Evolutionary conservation across 2,329 filamentous ascomycete species (phyloP).

Genomic region (Albifimbria verrucaria): DNA sequence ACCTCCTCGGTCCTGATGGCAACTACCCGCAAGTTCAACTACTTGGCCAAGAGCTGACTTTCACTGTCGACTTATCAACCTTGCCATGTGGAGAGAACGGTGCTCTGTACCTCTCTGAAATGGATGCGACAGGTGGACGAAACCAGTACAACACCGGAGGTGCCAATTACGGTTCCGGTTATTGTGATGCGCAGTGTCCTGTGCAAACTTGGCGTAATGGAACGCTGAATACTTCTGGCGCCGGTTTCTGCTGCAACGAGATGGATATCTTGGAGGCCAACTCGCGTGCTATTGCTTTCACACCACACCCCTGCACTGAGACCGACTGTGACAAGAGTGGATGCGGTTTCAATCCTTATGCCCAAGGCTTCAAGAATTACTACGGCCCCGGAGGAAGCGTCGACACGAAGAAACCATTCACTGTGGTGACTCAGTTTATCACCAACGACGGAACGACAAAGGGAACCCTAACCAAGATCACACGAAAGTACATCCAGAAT

Average conservation of each 20-base stretch:
- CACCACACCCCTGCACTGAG: conserved; percentile 36
- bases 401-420: conserved; percentile 38
- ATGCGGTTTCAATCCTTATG: conserved; percentile 31
- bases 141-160: conserved; percentile 35
- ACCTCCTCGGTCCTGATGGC: conserved; percentile 46
- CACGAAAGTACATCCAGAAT: conserved; percentile 23
- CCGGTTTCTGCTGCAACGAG: conserved; percentile 40
- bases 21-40: conserved; percentile 57
- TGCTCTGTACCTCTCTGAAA: conserved; percentile 58
- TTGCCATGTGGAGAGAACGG: conserved; percentile 62
- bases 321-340: conserved; percentile 30
- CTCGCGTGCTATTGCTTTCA: conserved; percentile 30
- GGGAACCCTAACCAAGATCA: conserved; percentile 15
- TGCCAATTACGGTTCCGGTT: conserved; percentile 53
- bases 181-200: conserved; percentile 51
- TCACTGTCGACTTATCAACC: conserved; percentile 59
- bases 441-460: conserved; percentile 23
- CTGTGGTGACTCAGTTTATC: conserved; percentile 44
- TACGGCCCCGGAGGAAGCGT: conserved; percentile 32
- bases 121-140: conserved; percentile 45
- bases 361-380: conserved; percentile 22
- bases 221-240: conserved; percentile 4
- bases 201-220: conserved; percentile 3
- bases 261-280: conserved; percentile 45
- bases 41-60: conserved; percentile 56